Conservation (phyloP, 805 yeast genomes). For the Lachancea quebecensis region DNA sequence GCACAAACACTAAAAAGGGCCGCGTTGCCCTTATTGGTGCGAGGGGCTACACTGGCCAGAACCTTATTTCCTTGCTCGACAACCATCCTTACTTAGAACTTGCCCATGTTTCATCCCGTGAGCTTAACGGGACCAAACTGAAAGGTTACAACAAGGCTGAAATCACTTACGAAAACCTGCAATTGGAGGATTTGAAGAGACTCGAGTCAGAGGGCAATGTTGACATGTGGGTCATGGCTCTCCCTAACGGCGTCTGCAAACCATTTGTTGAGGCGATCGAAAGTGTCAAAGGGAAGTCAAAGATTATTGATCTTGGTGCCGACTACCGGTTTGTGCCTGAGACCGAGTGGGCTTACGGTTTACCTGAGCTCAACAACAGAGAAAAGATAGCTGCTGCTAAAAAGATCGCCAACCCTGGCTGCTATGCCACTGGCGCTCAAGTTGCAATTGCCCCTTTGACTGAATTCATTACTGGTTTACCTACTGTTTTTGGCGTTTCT, state of each 20-base stretch:
- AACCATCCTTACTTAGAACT: slow-evolving; percentile 82
- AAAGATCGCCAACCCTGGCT: slow-evolving; percentile 94
- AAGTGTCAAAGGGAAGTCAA: slow-evolving; percentile 59
- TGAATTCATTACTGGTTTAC: slow-evolving; percentile 61
- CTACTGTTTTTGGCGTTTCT: slow-evolving; percentile 89
- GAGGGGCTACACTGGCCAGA: slow-evolving; percentile 95
- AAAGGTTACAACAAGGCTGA: slow-evolving; percentile 80
- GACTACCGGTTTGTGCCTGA: slow-evolving; percentile 91
- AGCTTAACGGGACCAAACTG: slow-evolving; percentile 77
- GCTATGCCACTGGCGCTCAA: slow-evolving; percentile 99
- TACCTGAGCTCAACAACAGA: slow-evolving; percentile 85
- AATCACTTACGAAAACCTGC: slow-evolving; percentile 77
- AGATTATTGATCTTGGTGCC: slow-evolving; percentile 88
- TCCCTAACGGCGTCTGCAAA: slow-evolving; percentile 95
- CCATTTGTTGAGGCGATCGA: slow-evolving; percentile 80
- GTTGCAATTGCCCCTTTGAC: slow-evolving; percentile 80
- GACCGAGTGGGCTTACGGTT: slow-evolving; percentile 87
- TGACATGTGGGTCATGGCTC: slow-evolving; percentile 98
- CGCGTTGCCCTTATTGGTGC: slow-evolving; percentile 95
- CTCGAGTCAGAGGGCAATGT: slow-evolving; percentile 72
- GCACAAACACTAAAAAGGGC: slow-evolving; percentile 53
- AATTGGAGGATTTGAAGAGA: slow-evolving; percentile 73
- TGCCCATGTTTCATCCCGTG: slow-evolving; percentile 93
- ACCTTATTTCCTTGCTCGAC: slow-evolving; percentile 79
- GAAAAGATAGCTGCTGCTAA: slow-evolving; percentile 57